These are phyloP conservation scores for Ligustrum vulgare DNA, from an alignment of 257 asterid genomes.

Conservation along the genomic window DNA sequence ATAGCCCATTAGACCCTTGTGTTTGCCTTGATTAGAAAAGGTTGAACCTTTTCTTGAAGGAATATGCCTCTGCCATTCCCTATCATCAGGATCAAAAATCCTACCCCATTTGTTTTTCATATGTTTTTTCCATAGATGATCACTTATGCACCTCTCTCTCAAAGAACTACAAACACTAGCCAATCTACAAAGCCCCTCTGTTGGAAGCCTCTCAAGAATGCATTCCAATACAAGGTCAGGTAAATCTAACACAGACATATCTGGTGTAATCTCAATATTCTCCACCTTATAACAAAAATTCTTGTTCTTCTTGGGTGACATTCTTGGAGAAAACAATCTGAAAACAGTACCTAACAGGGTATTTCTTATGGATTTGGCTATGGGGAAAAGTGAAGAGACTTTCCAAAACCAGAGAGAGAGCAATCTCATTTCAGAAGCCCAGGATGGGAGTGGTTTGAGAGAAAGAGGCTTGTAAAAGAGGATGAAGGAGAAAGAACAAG, in stretches of 20 bases:
- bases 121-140: constrained; percentile 68
- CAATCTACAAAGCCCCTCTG: constrained; percentile 71
- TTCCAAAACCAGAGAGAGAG: constrained; percentile 58
- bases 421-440: constrained; percentile 68
- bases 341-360: constrained; percentile 21
- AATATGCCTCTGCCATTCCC: constrained; percentile 54
- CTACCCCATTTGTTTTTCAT: constrained; percentile 68
- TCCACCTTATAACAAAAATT: constrained; percentile 26
- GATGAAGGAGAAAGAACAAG: constrained; percentile 64
- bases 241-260: constrained; percentile 56
- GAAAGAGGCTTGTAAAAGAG: constrained; percentile 61
- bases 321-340: constrained; percentile 23
- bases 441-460: constrained; percentile 58
- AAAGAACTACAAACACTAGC: constrained; percentile 57
- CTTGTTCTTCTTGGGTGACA: constrained; percentile 39
- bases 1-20: constrained; percentile 37
- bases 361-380: constrained; percentile 35
- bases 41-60: constrained; percentile 49
- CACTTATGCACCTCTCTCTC: constrained; percentile 63
- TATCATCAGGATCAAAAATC: constrained; percentile 54
- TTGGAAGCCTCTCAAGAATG: constrained; percentile 79
- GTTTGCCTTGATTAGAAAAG: constrained; percentile 47
- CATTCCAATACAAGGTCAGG: constrained; percentile 80
- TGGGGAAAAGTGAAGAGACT: constrained; percentile 35
- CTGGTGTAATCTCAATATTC: constrained; percentile 28